Percentiles rank a stretch among this genome's conserved stretches.
These are phyloP conservation scores for Globisporangium irregulare DNA, from an alignment of 352 stramenopile genomes.

Conservation along the genomic window DNA sequence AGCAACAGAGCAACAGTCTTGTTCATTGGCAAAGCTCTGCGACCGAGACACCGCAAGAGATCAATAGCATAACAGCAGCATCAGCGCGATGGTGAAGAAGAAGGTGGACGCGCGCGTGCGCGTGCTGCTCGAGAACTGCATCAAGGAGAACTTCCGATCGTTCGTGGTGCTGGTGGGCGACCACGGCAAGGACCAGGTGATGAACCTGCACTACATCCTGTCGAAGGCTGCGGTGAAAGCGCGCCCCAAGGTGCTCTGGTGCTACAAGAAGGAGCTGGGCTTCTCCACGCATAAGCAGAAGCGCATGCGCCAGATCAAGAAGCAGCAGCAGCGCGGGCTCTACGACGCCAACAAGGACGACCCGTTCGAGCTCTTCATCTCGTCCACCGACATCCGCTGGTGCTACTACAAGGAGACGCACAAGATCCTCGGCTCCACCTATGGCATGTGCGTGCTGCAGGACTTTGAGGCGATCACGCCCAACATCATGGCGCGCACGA, in stretches of 20 bases:
- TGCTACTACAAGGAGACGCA: slow-evolving; percentile 99
- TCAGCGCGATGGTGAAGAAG: slow-evolving; percentile 95
- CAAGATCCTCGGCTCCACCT: slow-evolving; percentile 97
- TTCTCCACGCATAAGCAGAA: slow-evolving; percentile 98
- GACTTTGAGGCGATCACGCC: slow-evolving; percentile 99
- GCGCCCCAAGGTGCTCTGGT: slow-evolving; percentile 97
- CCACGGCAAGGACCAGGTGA: slow-evolving; percentile 99
- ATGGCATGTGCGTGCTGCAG: slow-evolving; percentile 98
- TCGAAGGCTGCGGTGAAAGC: slow-evolving; percentile 94
- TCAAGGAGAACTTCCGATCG: slow-evolving; percentile 95
- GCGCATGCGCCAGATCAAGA: slow-evolving; percentile 94
- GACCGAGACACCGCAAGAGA: not conserved
- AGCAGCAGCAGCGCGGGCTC: slow-evolving; percentile 90
- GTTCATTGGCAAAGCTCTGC: not conserved
- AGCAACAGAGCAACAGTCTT: not conserved
- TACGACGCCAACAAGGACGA: slow-evolving; percentile 93
- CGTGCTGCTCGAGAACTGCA: slow-evolving; percentile 96
- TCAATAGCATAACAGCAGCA: no score
- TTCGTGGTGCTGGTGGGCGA: slow-evolving; percentile 98
- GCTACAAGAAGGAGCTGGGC: slow-evolving; percentile 99
- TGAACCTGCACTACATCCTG: slow-evolving; percentile 99
- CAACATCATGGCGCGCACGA: slow-evolving; percentile 98
- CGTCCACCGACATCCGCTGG: slow-evolving; percentile 98
- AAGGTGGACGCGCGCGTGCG: slow-evolving; percentile 98
- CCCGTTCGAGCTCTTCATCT: slow-evolving; percentile 99